Evolutionary conservation across 257 asterid species (phyloP).

Genomic region (Echium plantagineum): DNA sequence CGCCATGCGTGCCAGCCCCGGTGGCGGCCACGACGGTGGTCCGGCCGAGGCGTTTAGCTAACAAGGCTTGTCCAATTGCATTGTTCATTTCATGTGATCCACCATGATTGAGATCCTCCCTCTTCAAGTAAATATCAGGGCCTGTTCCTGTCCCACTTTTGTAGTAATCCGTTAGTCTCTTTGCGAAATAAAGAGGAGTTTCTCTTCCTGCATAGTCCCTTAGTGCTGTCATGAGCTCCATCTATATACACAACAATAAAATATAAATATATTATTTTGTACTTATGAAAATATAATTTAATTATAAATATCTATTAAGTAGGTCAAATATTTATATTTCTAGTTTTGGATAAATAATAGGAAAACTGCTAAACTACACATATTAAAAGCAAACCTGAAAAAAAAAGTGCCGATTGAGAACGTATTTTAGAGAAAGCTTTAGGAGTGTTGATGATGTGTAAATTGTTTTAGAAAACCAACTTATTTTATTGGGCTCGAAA

Average conservation of each 20-base stretch:
- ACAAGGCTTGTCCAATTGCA: constrained; percentile 79
- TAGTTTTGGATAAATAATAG: too few relatives aligned
- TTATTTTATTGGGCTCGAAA: too few relatives aligned
- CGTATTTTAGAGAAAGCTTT: too few relatives aligned
- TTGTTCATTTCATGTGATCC: constrained; percentile 89
- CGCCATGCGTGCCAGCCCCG: constrained; percentile 82
- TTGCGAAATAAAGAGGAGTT: constrained; percentile 64
- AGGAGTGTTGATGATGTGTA: too few relatives aligned
- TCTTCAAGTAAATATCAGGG: constrained; percentile 60
- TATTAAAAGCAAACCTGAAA: too few relatives aligned
- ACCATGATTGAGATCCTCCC: constrained; percentile 62
- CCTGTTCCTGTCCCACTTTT: constrained; percentile 38
- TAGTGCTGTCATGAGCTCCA: constrained; percentile 33
- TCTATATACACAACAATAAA: constrained; percentile 22
- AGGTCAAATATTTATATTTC: too few relatives aligned
- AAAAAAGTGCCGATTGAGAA: too few relatives aligned
- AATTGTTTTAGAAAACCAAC: too few relatives aligned
- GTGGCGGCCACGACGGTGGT: constrained; percentile 47
- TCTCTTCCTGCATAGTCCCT: constrained; percentile 73
- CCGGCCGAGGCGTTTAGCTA: constrained; percentile 60
- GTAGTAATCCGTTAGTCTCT: constrained; percentile 55
- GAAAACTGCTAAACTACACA: too few relatives aligned
- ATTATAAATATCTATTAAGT: too few relatives aligned
- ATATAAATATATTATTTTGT: too few relatives aligned
- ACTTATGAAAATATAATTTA: too few relatives aligned